Conservation (phyloP, 73 alveolate species). For the Loxodes magnus region DNA sequence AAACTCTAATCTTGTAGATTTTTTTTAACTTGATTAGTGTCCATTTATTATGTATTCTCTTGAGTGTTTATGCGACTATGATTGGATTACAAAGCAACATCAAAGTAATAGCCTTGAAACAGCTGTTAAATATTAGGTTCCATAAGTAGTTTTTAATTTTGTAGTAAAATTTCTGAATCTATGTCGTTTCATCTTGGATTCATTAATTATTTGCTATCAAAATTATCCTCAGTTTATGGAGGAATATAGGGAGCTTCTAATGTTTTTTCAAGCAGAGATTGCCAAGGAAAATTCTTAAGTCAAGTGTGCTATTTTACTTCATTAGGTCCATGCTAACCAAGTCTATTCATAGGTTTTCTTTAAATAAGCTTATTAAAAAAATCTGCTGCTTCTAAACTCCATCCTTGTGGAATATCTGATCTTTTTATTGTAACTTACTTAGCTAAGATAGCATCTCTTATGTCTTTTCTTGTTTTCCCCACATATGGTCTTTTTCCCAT, state of each 20-base stretch:
- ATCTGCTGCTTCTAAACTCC: slow-evolving; percentile 94
- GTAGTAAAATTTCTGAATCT: no score
- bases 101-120: no score
- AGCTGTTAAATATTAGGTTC: no score
- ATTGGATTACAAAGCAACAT: no score
- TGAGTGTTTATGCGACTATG: no score
- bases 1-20: no score
- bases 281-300: slow-evolving; percentile 81
- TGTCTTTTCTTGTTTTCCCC: slow-evolving; percentile 88
- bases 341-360: slow-evolving; percentile 56
- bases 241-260: slow-evolving; percentile 77
- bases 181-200: no score
- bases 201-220: no score
- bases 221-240: no score
- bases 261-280: slow-evolving; percentile 50
- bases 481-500: slow-evolving; percentile 81
- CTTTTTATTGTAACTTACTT: slow-evolving; percentile 66
- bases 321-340: slow-evolving; percentile 81
- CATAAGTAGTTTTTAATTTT: no score
- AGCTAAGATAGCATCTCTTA: slow-evolving; percentile 85
- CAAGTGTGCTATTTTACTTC: slow-evolving; percentile 92
- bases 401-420: slow-evolving; percentile 77
- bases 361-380: slow-evolving; percentile 69
- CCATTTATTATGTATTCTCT: no score
- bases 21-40: no score